A percentile compares a stretch with the other conserved stretches of the same genome.
These are phyloP conservation scores for Chrysochromulina tobinii DNA, from an alignment of 78 protist genomes.

Conservation along the genomic window DNA sequence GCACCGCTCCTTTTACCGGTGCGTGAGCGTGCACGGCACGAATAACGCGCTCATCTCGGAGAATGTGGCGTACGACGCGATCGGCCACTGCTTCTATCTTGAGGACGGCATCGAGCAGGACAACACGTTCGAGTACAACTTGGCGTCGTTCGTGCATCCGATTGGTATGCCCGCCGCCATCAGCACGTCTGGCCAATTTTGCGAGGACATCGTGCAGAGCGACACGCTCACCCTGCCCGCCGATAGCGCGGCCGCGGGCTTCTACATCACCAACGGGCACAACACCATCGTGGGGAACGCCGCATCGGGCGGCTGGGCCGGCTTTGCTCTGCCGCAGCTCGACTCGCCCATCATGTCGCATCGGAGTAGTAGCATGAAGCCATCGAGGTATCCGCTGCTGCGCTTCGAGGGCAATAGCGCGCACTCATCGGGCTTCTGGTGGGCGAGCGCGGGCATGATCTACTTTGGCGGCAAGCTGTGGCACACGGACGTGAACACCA, in stretches of 20 bases:
- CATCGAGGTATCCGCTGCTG: constrained; percentile 39
- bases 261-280: constrained; percentile 73
- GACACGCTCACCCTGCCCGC: constrained; percentile 63
- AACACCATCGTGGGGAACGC: constrained; percentile 70
- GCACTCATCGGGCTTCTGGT: constrained; percentile 59
- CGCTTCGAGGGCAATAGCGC: constrained; percentile 75
- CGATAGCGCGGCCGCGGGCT: constrained; percentile 66
- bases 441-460: constrained; percentile 54
- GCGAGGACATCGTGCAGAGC: neutral
- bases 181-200: neutral
- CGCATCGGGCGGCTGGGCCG: constrained; percentile 81
- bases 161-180: neutral
- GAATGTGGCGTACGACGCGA: constrained; percentile 67
- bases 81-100: constrained; percentile 70
- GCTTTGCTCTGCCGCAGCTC: constrained; percentile 71
- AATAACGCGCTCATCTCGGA: constrained; percentile 6
- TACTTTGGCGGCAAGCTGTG: constrained; percentile 61
- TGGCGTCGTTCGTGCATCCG: constrained; percentile 31
- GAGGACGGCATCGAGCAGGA: constrained; percentile 71
- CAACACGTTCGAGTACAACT: constrained; percentile 52
- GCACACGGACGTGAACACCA: neutral
- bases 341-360: constrained; percentile 47
- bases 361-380: constrained; percentile 14
- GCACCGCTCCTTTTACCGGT: constrained; percentile 49
- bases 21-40: constrained; percentile 73